phyloP scores from a whole-genome alignment of 345 rosid genomes.

The Erysimum cheiranthoides region DNA sequence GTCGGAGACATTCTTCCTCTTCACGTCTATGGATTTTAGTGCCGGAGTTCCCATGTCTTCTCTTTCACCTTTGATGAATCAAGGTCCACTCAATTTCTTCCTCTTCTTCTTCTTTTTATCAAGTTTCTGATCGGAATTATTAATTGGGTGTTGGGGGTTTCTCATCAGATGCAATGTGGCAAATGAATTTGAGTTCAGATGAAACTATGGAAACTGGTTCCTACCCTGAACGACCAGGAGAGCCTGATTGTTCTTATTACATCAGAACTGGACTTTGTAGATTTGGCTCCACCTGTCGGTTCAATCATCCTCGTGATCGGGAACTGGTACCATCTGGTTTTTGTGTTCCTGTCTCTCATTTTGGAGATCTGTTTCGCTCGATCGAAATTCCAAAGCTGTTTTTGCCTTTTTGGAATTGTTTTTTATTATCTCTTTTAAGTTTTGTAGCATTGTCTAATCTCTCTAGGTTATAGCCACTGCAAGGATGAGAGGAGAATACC shows the following conservation, averaged over 20 bases:
- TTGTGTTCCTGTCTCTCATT: neutral
- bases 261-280: conserved; percentile 98
- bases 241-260: conserved; percentile 95
- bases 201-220: conserved; percentile 76
- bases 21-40: conserved; percentile 69
- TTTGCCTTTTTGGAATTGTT: neutral
- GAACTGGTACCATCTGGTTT: conserved; percentile 67
- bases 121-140: too few species aligned
- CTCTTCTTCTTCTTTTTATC: too few species aligned
- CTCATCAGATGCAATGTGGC: conserved; percentile 88
- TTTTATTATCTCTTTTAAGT: neutral
- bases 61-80: conserved; percentile 64
- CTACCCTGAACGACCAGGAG: conserved; percentile 92
- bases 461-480: conserved; percentile 91
- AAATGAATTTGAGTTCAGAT: conserved; percentile 70
- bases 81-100: conserved; percentile 52
- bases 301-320: conserved; percentile 77
- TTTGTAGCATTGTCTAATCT: conserved; percentile 32
- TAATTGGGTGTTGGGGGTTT: neutral
- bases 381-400: conserved; percentile 16
- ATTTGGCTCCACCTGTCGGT: conserved; percentile 65
- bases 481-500: conserved; percentile 93
- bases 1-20: conserved; percentile 50
- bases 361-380: conserved; percentile 13
- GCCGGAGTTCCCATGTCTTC: conserved; percentile 81